phyloP scores from a whole-genome alignment of 805 yeast species.

The Kuraishia ogatae region DNA sequence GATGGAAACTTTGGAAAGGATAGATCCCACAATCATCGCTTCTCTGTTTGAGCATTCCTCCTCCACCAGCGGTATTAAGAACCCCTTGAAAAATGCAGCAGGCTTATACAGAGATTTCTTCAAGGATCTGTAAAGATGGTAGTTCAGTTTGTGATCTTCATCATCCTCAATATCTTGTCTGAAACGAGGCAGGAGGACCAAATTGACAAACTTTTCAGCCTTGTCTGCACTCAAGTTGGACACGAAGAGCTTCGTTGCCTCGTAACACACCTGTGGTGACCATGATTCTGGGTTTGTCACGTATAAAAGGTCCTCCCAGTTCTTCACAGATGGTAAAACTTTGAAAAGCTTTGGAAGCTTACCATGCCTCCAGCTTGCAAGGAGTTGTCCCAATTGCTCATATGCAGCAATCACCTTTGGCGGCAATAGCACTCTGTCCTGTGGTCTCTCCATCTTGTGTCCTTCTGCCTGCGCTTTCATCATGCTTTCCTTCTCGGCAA shows the following conservation, averaged over 20 bases:
- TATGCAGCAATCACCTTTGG: slow-evolving; percentile 96
- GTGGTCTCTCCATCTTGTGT: slow-evolving; percentile 28
- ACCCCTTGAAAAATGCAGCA: slow-evolving; percentile 95
- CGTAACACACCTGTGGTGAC: slow-evolving; percentile 93
- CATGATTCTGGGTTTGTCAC: slow-evolving; percentile 89
- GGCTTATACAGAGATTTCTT: slow-evolving; percentile 95
- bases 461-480: slow-evolving; percentile 20
- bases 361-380: slow-evolving; percentile 89
- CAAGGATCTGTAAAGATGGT: slow-evolving; percentile 85
- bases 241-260: slow-evolving; percentile 90
- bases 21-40: slow-evolving; percentile 92
- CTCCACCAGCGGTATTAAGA: slow-evolving; percentile 83
- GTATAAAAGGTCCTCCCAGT: slow-evolving; percentile 92
- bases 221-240: slow-evolving; percentile 83
- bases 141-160: slow-evolving; percentile 74
- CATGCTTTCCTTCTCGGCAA: slow-evolving; percentile 50
- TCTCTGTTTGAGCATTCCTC: slow-evolving; percentile 87
- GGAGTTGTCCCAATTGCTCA: slow-evolving; percentile 79
- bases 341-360: slow-evolving; percentile 94
- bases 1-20: slow-evolving; percentile 78
- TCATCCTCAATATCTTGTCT: slow-evolving; percentile 62
- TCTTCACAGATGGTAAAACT: slow-evolving; percentile 83
- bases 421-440: slow-evolving; percentile 79
- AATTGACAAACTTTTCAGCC: slow-evolving; percentile 74
- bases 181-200: slow-evolving; percentile 63